These are phyloP conservation scores for Hypoxylon sp. DNA, from an alignment of 2,329 filamentous ascomycete species.

Conservation along the genomic window DNA sequence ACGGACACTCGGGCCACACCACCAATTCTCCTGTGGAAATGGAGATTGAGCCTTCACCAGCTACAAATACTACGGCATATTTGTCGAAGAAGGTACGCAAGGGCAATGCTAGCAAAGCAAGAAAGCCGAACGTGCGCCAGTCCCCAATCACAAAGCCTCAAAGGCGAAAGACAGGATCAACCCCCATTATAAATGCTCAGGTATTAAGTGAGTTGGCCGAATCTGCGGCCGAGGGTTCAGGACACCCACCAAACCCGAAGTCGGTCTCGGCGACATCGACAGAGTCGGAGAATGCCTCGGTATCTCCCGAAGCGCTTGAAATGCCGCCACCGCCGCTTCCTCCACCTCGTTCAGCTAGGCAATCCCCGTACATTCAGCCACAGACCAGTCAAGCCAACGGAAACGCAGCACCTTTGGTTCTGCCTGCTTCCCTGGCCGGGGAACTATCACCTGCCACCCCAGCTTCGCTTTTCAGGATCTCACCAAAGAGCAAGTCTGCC, in stretches of 20 bases:
- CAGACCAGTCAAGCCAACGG: constrained; percentile 62
- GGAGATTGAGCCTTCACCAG: constrained; percentile 62
- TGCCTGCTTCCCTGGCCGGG: constrained; percentile 51
- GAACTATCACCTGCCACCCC: constrained; percentile 81
- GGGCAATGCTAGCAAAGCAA: constrained; percentile 65
- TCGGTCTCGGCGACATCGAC: constrained; percentile 58
- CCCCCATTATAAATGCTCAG: constrained; percentile 69
- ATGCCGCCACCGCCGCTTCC: constrained; percentile 79
- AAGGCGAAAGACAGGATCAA: constrained; percentile 66
- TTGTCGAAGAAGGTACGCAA: constrained; percentile 66
- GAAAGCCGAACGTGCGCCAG: constrained; percentile 71
- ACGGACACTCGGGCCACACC: constrained; percentile 56
- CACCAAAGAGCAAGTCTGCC: constrained; percentile 65
- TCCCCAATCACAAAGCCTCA: constrained; percentile 80
- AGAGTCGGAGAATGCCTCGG: constrained; percentile 73
- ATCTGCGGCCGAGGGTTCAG: constrained; percentile 56
- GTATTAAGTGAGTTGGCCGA: constrained; percentile 66
- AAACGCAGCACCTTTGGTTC: constrained; percentile 46
- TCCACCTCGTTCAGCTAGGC: constrained; percentile 71
- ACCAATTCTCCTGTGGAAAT: constrained; percentile 70
- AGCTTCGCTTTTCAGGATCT: constrained; percentile 86
- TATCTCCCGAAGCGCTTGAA: constrained; percentile 73
- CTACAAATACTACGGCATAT: constrained; percentile 60
- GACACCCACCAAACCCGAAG: constrained; percentile 46
- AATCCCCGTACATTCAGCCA: constrained; percentile 76